A percentile compares a stretch with the other conserved stretches of the same genome.
phyloP scores from a whole-genome alignment of 2,329 filamentous ascomycete genomes.

The Fusarium redolens region DNA sequence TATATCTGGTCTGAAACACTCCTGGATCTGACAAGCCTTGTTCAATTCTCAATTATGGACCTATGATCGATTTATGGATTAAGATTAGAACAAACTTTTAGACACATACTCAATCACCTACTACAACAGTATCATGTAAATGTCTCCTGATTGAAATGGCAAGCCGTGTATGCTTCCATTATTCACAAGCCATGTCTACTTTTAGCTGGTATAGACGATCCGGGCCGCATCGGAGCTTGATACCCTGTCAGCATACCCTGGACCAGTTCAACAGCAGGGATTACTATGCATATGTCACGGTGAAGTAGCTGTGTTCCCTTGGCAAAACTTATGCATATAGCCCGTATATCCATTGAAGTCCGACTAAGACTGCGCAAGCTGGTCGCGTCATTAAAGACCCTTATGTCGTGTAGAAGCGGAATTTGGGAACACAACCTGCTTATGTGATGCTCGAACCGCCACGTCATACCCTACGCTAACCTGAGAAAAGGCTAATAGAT shows the following conservation, averaged over 20 bases:
- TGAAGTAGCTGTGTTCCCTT: neutral
- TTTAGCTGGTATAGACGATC: neutral
- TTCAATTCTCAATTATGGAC: neutral
- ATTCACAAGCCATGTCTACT: neutral
- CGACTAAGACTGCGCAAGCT: neutral
- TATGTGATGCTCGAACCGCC: neutral
- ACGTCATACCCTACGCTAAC: neutral
- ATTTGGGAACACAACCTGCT: neutral
- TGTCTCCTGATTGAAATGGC: neutral
- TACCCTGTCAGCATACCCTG: neutral
- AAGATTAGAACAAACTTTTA: accelerated
- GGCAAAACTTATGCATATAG: neutral
- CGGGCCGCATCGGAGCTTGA: neutral
- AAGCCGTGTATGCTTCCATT: neutral
- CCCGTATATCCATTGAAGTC: neutral
- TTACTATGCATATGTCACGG: neutral
- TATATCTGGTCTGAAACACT: accelerated
- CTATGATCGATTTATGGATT: neutral
- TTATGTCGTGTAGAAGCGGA: neutral
- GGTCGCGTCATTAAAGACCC: neutral
- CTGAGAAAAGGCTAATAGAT: neutral
- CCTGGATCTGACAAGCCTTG: neutral
- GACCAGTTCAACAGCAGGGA: neutral
- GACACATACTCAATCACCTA: neutral
- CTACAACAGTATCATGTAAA: neutral